Evolutionary conservation across 352 stramenopile species (phyloP).

Genomic region (Aphanomyces cochlioides): DNA sequence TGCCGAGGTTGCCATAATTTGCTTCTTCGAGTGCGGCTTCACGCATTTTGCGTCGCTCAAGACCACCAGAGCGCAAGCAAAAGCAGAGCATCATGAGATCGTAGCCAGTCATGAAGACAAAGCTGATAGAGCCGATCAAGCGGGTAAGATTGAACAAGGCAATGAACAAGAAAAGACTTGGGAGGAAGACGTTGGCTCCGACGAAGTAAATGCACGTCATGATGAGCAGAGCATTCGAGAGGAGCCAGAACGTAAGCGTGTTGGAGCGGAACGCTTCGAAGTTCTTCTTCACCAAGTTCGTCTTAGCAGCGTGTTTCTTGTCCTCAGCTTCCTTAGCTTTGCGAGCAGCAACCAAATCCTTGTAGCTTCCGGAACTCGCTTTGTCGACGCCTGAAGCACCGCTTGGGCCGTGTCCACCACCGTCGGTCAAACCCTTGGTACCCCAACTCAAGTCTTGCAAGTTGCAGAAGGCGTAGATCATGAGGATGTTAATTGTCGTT

Average conservation of each 20-base stretch:
- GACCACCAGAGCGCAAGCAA: conserved; percentile 23
- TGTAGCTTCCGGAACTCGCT: conserved; percentile 74
- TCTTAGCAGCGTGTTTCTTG: conserved; percentile 48
- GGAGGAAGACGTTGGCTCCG: conserved; percentile 56
- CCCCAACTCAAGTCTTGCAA: conserved; percentile 30
- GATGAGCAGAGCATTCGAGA: conserved; percentile 76
- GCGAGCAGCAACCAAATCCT: conserved; percentile 76
- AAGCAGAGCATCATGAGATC: conserved; percentile 21
- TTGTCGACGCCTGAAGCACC: conserved; percentile 40
- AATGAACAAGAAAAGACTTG: conserved; percentile 65
- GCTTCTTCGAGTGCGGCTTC: neutral
- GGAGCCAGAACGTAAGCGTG: conserved; percentile 71
- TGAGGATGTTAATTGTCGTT: conserved; percentile 32
- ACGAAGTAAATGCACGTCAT: conserved; percentile 72
- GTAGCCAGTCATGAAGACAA: conserved; percentile 20
- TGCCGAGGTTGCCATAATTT: conserved; percentile 8
- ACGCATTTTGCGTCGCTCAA: conserved; percentile 1
- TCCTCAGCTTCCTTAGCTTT: conserved; percentile 62
- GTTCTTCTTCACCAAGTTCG: conserved; percentile 63
- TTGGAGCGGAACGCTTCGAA: conserved; percentile 85
- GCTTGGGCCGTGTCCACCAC: conserved; percentile 15
- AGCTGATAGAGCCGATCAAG: conserved; percentile 51
- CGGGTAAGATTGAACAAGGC: conserved; percentile 64
- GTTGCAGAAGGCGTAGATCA: conserved; percentile 32
- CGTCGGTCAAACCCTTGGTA: conserved; percentile 26